Base-by-base conservation (phyloP, 108 stramenopile genomes). In the Skeletonema marinoi region DNA sequence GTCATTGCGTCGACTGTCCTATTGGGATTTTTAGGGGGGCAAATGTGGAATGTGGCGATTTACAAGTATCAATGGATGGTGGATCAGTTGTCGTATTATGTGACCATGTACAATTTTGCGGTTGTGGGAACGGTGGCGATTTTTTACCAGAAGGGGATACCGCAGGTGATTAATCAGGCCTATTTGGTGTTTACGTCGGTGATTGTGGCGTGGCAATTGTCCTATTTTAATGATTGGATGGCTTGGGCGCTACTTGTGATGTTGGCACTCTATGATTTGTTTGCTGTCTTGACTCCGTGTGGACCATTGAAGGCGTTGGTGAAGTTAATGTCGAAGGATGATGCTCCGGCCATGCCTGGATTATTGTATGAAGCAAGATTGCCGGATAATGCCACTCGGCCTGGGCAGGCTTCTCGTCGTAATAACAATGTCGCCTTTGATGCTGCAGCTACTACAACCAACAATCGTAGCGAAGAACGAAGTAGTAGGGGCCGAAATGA, bases 271-370 rank as follows among this genome's bases (percentile, higher is more conserved):
- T 99, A 99, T 74, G 98, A 98, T 83, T 80, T 97, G 33, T 96
- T 91, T 75, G 98, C 98, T 3, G 97, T 99, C 9, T 78, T 99
- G 19, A 91, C 97, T 2, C 98, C 98, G 0, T 98, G 96, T 83
- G 98, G 98, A 8, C 98, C 98, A 8, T 84, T 99, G 35, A 91
- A 89, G 67, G 89, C 89, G 3, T 79, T 99, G 16, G 94, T 98
- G 7, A 81, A 93, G 30, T 65, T 97, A 46, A 93, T 98, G 90
- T 88, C 89, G 32, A 78, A 89, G 69, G 81, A 90, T 38, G 92
- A 95, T 73, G 93, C 94, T 10, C 97, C 95, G 19, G 65, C 80
- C 1, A 91, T 99, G 81, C 98, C 98, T n/a, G 98, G 98, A 11
- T 67, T 99, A 60, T 84, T 99, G 63, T 99, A 98, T 84, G 98